phyloP scores from a whole-genome alignment of 164 flowering plant species.

The Vitis rupestris region DNA sequence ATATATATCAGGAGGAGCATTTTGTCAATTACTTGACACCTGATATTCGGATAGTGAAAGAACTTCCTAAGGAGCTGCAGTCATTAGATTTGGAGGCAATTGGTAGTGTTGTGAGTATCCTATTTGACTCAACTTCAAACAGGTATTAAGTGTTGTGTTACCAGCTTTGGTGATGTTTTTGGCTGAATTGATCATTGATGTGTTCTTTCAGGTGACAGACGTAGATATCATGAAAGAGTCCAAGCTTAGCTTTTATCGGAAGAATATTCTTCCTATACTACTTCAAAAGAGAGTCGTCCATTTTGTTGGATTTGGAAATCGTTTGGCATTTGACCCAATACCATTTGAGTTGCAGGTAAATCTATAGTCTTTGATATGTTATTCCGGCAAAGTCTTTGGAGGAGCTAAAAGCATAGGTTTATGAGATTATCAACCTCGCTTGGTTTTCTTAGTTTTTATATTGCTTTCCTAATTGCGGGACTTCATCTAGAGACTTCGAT shows the following conservation, averaged over 20 bases:
- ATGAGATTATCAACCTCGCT: not conserved
- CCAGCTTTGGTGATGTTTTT: not conserved
- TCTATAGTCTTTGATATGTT: slow-evolving; percentile 7
- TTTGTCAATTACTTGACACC: slow-evolving; percentile 78
- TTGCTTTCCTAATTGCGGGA: slow-evolving; percentile 52
- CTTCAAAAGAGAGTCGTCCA: slow-evolving; percentile 77
- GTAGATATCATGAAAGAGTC: slow-evolving; percentile 78
- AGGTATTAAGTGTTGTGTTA: not conserved
- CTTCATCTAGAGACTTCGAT: slow-evolving; percentile 95
- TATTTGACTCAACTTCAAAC: not conserved
- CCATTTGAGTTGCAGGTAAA: slow-evolving; percentile 87
- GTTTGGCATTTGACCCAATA: slow-evolving; percentile 93
- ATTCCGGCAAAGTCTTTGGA: not conserved
- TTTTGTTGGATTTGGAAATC: slow-evolving; percentile 93
- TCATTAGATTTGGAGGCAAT: slow-evolving; percentile 90
- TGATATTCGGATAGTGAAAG: slow-evolving; percentile 90
- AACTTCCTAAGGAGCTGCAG: slow-evolving; percentile 76
- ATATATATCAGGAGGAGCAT: slow-evolving; percentile 95
- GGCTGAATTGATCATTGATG: slow-evolving; percentile 17
- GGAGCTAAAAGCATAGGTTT: not conserved
- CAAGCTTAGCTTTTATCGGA: slow-evolving; percentile 75
- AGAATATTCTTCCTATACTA: slow-evolving; percentile 79
- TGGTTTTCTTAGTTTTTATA: slow-evolving; percentile 2
- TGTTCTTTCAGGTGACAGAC: slow-evolving; percentile 71
- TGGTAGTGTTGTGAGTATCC: slow-evolving; percentile 80